phyloP scores from a whole-genome alignment of 2,329 filamentous ascomycete genomes.

The Whalleya microplaca region DNA sequence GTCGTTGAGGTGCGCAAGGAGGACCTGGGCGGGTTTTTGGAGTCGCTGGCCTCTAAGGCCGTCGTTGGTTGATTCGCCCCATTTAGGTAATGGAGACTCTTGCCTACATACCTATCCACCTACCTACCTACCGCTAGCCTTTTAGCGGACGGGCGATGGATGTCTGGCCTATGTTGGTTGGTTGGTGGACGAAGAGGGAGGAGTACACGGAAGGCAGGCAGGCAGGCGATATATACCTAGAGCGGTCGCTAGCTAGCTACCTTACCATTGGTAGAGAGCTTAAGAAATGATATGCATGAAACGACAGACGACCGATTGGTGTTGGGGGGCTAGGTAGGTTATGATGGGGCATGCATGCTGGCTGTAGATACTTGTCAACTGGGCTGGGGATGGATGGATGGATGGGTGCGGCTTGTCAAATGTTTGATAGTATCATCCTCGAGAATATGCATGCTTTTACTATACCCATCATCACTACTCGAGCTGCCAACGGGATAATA shows the following conservation, averaged over 20 bases:
- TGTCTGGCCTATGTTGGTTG: too few species aligned
- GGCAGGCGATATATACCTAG: too few species aligned
- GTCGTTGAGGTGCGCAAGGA: conserved; percentile 98
- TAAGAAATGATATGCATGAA: conserved; percentile 11
- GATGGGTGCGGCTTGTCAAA: conserved; percentile 3
- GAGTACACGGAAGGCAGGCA: too few species aligned
- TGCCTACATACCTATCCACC: too few species aligned
- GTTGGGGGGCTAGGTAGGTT: too few species aligned
- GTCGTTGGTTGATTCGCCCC: conserved; percentile 64
- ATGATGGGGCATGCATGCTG: conserved; percentile 24
- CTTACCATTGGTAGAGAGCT: conserved; percentile 18
- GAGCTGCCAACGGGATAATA: background rate
- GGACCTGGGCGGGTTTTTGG: conserved; percentile 86
- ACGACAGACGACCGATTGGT: too few species aligned
- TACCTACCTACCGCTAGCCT: too few species aligned
- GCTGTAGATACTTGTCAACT: conserved; percentile 4
- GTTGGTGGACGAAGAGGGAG: too few species aligned
- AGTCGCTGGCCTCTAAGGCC: conserved; percentile 87
- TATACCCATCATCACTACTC: background rate
- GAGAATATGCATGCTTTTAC: conserved; percentile 17
- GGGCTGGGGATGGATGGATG: conserved; percentile 7
- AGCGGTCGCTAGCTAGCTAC: too few species aligned
- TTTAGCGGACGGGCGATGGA: too few species aligned
- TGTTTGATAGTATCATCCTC: conserved; percentile 16
- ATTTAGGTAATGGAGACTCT: too few species aligned